A percentile compares a stretch with the other conserved stretches of the same genome.
Conservation (phyloP, 257 asterid species). For the Marsdenia floribunda region DNA sequence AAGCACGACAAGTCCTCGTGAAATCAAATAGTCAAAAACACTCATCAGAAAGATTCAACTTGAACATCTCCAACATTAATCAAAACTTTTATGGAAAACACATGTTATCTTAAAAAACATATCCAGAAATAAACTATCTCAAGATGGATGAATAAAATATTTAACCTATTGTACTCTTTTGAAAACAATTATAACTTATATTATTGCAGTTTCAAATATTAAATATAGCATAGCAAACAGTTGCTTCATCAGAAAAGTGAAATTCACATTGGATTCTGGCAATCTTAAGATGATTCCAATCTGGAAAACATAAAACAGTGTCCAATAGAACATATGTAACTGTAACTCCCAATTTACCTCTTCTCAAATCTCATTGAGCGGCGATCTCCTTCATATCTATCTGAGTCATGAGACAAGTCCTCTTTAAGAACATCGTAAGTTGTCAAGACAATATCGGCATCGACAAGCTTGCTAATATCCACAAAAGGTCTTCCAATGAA, state of each 20-base stretch:
- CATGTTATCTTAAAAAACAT: no score
- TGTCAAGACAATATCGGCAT: slow-evolving; percentile 81
- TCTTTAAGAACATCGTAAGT: slow-evolving; percentile 89
- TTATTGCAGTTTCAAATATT: neutral
- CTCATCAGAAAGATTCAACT: neutral
- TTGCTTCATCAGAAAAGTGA: neutral
- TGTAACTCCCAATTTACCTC: slow-evolving; percentile 44
- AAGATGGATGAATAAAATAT: neutral
- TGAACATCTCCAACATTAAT: no score
- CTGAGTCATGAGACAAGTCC: slow-evolving; percentile 94
- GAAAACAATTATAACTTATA: neutral
- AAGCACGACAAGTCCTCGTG: no score
- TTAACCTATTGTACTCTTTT: no score
- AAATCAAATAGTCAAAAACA: slow-evolving; percentile 1
- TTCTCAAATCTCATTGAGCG: slow-evolving; percentile 77
- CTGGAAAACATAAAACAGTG: neutral
- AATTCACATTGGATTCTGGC: no score
- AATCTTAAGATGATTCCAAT: neutral
- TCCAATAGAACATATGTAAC: slow-evolving; percentile 16
- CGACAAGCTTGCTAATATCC: slow-evolving; percentile 64
- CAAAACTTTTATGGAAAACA: no score
- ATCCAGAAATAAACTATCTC: no score
- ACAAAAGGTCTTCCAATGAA: slow-evolving; percentile 44
- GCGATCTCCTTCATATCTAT: slow-evolving; percentile 91
- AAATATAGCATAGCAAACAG: neutral